Percentiles rank a stretch among this genome's conserved stretches.
phyloP scores from a whole-genome alignment of 371 early-diverging fungal genomes.

The Apophysomyces trapeziformis region DNA sequence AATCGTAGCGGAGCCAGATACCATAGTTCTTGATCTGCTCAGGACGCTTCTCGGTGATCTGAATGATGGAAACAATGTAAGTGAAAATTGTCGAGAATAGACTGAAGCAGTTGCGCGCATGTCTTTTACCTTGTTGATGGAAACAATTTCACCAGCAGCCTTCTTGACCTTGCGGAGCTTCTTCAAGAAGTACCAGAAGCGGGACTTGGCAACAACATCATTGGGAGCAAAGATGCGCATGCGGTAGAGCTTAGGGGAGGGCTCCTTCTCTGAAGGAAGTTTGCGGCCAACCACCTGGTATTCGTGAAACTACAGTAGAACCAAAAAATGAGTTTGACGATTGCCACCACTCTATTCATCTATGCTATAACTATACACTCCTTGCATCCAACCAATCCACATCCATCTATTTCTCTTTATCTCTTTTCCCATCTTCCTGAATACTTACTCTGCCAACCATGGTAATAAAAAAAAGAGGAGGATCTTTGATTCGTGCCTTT shows the following conservation, averaged over 20 bases:
- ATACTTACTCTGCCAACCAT: constrained; percentile 9
- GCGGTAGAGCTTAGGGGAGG: constrained; percentile 94
- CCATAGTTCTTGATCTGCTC: constrained; percentile 96
- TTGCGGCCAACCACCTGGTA: constrained; percentile 77
- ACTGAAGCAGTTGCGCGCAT: neutral
- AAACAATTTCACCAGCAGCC: constrained; percentile 93
- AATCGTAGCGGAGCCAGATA: constrained; percentile 98
- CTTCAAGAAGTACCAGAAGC: constrained; percentile 98
- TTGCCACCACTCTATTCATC: neutral
- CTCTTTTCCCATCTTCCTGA: neutral
- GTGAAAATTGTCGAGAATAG: neutral
- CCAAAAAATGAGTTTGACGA: neutral
- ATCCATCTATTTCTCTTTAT: neutral
- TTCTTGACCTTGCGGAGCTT: constrained; percentile 98
- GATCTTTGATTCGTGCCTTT: constrained; percentile 10
- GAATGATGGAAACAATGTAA: neutral
- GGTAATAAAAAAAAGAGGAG: constrained; percentile 7
- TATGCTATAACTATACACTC: neutral
- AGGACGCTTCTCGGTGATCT: constrained; percentile 94
- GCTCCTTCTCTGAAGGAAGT: constrained; percentile 90
- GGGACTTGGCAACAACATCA: constrained; percentile 96
- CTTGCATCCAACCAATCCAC: neutral
- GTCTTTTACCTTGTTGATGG: constrained; percentile 83
- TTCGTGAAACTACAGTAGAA: constrained; percentile 14
- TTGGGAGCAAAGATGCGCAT: constrained; percentile 98